Base-by-base conservation (phyloP, 352 stramenopile species). In the Pythium folliculosum region DNA sequence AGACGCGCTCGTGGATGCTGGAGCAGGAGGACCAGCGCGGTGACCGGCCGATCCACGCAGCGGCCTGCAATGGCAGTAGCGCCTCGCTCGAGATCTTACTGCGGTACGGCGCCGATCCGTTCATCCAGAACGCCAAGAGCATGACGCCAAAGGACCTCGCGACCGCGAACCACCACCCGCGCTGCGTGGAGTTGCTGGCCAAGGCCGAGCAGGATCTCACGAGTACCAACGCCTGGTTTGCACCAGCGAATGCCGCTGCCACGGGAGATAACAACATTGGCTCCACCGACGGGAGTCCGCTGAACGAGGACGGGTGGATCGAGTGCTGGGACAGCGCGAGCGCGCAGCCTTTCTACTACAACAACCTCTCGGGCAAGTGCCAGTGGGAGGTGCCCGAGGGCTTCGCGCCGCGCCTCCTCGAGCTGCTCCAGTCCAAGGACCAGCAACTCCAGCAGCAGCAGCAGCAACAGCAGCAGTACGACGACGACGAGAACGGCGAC, bases 321-420 rank as follows among this genome's bases (percentile, higher is more conserved):
- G 76, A 90, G 60, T 90, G 81, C 69, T 88, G 77, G 78, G 81
- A 90, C 55, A 84, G 77, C 30, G 65, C 78, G 58, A 90, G 73
- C 43, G 69, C 72, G 2, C 76, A 84, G 27, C 67, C 79, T 0
- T 90, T 90, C 27, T 90, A 86, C 72, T 90, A 90, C 77, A 81
- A 90, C 69, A 90, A 90, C 49, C 60, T 84, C n/a, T 82, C 81
- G 23, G 81, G 81, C 21, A 88, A 88, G 57, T 90, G 81, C 47
- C 81, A 90, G 63, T 88, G 79, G 81, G 79, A 87, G 63, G 61
- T 74, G 8, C 81, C 81, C 7, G 50, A 73, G 0, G 81, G 73
- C 13, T 82, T 83, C 35, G 54, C 70, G 22, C 63, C 68, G 13
- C 73, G 69, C 14, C 40, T 80, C 17, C 40, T 65, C 23, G 45